Conservation (phyloP, 1,284 basidiomycete species). For the Ceratobasidium sp. region DNA sequence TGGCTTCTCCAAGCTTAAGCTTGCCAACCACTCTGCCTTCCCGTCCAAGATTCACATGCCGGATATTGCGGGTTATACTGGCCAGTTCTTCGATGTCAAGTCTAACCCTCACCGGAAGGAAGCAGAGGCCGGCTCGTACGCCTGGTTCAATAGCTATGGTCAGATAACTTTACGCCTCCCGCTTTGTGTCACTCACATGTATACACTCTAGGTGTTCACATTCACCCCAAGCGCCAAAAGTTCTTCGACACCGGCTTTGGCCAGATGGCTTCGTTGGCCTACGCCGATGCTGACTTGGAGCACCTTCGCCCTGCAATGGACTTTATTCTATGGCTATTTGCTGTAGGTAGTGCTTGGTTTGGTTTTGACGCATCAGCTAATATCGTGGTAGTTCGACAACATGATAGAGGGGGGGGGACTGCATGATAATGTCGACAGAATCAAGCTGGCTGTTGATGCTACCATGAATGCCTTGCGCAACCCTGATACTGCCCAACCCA, state of each 20-base stretch:
- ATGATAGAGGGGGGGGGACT: constrained; percentile 60
- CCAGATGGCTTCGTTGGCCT: constrained; percentile 59
- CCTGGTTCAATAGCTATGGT: constrained; percentile 48
- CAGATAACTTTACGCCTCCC: not conserved
- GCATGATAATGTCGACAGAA: constrained; percentile 58
- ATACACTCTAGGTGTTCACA: constrained; percentile 41
- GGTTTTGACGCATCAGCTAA: not conserved
- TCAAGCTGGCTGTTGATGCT: constrained; percentile 56
- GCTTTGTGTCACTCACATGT: not conserved
- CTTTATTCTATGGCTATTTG: constrained; percentile 63
- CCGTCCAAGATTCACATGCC: constrained; percentile 44
- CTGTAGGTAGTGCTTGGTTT: constrained; percentile 53
- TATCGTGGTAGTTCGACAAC: constrained; percentile 57
- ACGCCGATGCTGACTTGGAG: constrained; percentile 59
- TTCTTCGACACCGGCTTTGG: constrained; percentile 54
- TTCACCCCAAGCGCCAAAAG: constrained; percentile 43
- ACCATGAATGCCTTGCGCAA: constrained; percentile 54
- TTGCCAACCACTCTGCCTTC: constrained; percentile 45
- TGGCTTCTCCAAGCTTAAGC: constrained; percentile 39
- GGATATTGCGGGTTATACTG: constrained; percentile 47
- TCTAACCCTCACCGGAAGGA: constrained; percentile 46
- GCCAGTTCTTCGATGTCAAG: constrained; percentile 46
- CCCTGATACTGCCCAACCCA: constrained; percentile 54
- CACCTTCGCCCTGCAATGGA: constrained; percentile 60
- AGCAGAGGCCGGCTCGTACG: too few relatives aligned